These are phyloP conservation scores for Ceratorhiza oryzae-sativae DNA, from an alignment of 1,284 basidiomycete genomes.

Conservation along the genomic window DNA sequence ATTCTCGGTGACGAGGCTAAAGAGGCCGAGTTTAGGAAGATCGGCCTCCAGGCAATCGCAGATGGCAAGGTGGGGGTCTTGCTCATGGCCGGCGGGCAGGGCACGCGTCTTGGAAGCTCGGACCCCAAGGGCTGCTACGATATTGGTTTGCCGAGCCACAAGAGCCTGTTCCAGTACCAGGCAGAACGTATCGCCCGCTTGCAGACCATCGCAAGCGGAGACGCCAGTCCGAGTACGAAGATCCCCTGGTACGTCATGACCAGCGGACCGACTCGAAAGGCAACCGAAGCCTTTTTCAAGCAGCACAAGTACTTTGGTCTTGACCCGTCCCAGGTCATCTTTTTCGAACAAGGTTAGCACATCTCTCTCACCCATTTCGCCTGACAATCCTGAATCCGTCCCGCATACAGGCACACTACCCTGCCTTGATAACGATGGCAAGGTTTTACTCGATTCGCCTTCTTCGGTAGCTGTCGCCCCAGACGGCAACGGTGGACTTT, in stretches of 20 bases:
- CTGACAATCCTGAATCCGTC: slow-evolving; percentile 39
- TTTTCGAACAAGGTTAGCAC: slow-evolving; percentile 94
- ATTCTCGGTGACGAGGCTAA: slow-evolving; percentile 63
- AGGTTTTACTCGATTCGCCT: slow-evolving; percentile 84
- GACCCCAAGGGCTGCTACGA: slow-evolving; percentile 99
- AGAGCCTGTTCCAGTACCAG: slow-evolving; percentile 95
- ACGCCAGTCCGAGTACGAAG: slow-evolving; percentile 61
- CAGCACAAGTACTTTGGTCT: slow-evolving; percentile 87
- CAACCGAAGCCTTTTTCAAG: slow-evolving; percentile 88
- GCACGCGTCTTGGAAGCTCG: slow-evolving; percentile 89
- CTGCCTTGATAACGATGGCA: slow-evolving; percentile 93
- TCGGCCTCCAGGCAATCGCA: slow-evolving; percentile 83
- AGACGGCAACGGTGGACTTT: slow-evolving; percentile 97
- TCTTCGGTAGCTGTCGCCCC: slow-evolving; percentile 90
- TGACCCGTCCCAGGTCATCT: slow-evolving; percentile 77
- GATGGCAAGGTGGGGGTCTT: slow-evolving; percentile 88
- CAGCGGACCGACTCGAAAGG: slow-evolving; percentile 89
- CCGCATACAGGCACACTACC: slow-evolving; percentile 78
- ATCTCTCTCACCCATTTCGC: slow-evolving; percentile 9
- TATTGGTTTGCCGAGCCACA: slow-evolving; percentile 91
- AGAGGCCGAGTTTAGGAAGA: slow-evolving; percentile 71
- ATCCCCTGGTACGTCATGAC: slow-evolving; percentile 99
- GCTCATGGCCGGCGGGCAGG: slow-evolving; percentile 98
- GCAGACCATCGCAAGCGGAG: slow-evolving; percentile 73
- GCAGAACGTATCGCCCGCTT: slow-evolving; percentile 91